Base-by-base conservation (phyloP, 1,284 basidiomycete genomes). In the Bjerkandera adusta region DNA sequence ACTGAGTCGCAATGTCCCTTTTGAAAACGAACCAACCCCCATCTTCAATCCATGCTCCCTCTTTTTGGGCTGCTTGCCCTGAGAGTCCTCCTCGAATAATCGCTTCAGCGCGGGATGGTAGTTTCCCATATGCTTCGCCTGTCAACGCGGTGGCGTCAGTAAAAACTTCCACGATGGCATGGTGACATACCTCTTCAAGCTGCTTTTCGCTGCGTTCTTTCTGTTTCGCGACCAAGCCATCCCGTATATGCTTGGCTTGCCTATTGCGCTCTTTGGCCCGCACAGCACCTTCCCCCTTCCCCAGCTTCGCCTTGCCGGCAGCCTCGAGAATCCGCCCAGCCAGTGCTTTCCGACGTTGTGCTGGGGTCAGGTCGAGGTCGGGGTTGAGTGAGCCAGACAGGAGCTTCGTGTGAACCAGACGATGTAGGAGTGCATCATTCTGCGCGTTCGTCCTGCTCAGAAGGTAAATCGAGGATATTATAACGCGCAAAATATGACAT, bases 121-220 rank as follows among this genome's bases (percentile, higher is more conserved):
- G 60, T 88, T 90, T 13, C 88, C 88, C 48, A 87, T 56, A 51
- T 85, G 76, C 65, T 90, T 91, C 2, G 87, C 86, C 88, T 66
- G 42, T 83, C 37, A 22, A 22, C 45, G 34, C 35, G 13, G 18
- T 20, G 27, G 6, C 27, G 40, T 20, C 47, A 48, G 56, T n/a
- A 46, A 46, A 7, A n/a, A 25, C 18, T 33, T 38, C 30, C 33
- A 26, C 18, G 18, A 36, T 7, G 25, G 46, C 27, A 40, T 37
- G 27, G 32, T 43, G 22, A 55, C 48, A 12, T 36, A 88, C 88
- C 79, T 89, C 83, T 57, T 85, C 80, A 3, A 90, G 63, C 35
- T 76, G 58, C 49, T 75, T 75, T 47, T 68, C 60, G 32, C 71
- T 72, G 42, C 76, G 67, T 53, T 83, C 74, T 48, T 71, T 73